Base-by-base conservation (phyloP, 768 basidiomycete genomes). In the Thelephora ganbajun region DNA sequence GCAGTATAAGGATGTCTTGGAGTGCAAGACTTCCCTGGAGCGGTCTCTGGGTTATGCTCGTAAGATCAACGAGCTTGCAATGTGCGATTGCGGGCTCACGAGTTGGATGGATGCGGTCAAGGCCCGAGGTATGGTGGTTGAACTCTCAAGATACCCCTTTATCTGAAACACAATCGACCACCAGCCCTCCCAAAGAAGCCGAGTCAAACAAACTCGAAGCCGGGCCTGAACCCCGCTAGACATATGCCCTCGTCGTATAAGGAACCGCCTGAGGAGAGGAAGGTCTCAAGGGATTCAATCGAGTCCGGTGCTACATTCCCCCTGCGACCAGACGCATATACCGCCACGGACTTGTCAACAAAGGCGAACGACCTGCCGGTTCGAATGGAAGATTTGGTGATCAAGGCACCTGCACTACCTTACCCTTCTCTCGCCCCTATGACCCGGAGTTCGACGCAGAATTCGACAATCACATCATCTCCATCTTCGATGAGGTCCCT, bases 1-100 rank as follows among this genome's bases (percentile, higher is more conserved):
- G 78, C 70, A 71, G 53, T 84, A 73, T 55, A 66, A 71, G 39
- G 86, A 93, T 56, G 69, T 92, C 3, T 55, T 69, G 26, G 57
- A 63, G 12, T 70, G 71, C 61, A 73, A 67, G 52, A 79, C 70
- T 23, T 56, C 81, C 2, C 50, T 75, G 3, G 89, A 91, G 56
- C 72, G 89, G 43, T 84, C 81, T 50, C 58, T 65, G 19, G 75
- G 79, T 34, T 93, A 92, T 55, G 81, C 83, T 20, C 66, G 69
- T 54, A 92, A 90, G 66, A 86, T 92, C 53, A 87, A 88, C 56
- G 86, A 91, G 58, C 61, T 93, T 16, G 76, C 77, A 47, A 66
- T 70, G 51, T 79, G 76, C 56, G 83, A 89, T 56, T 83, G 82
- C 54, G 87, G 89, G 30, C 63, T 92, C 46, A 66, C 67, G 16